phyloP scores from a whole-genome alignment of 1,284 basidiomycete species.

The Sporisorium sorghi region DNA sequence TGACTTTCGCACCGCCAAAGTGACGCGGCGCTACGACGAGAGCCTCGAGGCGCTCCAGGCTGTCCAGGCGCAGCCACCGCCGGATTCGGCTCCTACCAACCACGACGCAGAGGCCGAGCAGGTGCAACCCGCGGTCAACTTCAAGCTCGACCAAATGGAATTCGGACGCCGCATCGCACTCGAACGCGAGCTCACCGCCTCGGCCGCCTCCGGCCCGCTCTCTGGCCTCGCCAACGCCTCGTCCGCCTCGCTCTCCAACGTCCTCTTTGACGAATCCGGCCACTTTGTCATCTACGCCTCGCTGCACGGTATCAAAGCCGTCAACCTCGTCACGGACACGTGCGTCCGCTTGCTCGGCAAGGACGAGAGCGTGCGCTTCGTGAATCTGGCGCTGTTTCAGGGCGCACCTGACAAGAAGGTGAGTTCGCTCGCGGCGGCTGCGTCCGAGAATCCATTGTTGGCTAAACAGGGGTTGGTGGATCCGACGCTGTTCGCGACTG shows the following conservation, averaged over 20 bases:
- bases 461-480: conserved; percentile 78
- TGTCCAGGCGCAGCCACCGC: conserved; percentile 20
- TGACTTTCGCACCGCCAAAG: conserved; percentile 87
- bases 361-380: conserved; percentile 90
- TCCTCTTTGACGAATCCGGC: conserved; percentile 96
- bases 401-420: conserved; percentile 87
- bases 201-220: conserved; percentile 71
- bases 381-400: conserved; percentile 90
- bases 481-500: conserved; percentile 92
- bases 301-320: conserved; percentile 93
- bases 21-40: conserved; percentile 94
- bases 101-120: background rate
- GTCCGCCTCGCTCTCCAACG: conserved; percentile 71
- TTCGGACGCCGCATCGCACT: conserved; percentile 93
- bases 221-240: conserved; percentile 69
- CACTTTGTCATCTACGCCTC: conserved; percentile 93
- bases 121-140: conserved; percentile 71
- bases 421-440: conserved; percentile 85
- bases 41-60: conserved; percentile 87
- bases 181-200: conserved; percentile 89
- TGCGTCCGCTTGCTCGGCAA: conserved; percentile 91
- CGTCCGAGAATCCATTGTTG: conserved; percentile 92
- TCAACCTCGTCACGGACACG: conserved; percentile 92
- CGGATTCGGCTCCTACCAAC: background rate
- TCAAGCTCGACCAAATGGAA: conserved; percentile 98